Base-by-base conservation (phyloP, 768 basidiomycete genomes). In the Auricularia auricula-judae region DNA sequence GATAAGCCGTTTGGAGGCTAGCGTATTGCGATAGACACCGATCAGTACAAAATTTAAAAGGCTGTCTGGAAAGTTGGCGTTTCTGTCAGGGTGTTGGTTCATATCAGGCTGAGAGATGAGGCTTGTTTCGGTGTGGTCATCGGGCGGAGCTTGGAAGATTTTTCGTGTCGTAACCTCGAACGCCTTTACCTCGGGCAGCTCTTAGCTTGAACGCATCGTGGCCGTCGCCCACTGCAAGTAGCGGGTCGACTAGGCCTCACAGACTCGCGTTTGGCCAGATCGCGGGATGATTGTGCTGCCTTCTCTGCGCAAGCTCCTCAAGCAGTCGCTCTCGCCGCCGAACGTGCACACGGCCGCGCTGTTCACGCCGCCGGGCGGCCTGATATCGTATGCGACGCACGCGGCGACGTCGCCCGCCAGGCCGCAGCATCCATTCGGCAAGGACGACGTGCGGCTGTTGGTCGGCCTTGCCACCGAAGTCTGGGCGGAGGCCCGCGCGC, bases 301-400 rank as follows among this genome's bases (percentile, higher is more conserved):
- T 39, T 80, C 82, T 43, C 77, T 91, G 29, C 86, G 89, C 71
- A 81, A 78, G 47, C 78, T 87, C 43, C 82, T 91, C 34, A 76
- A 82, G 34, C 84, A 87, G 70, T 74, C 87, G 4, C 78, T 91
- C 39, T 14, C 56, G 2, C 80, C 82, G 5, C 84, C 86, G 0
- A 73, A 77, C 36, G 73, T 91, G 65, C 90, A 91, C 70, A 89
- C 88, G 0, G 88, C 84, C 2, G 79, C 85, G 51, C 77, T 91
- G 36, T 76, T 90, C 65, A 89, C 87, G 14, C 84, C 87, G 4
- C 76, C 85, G n/a, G 90, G 90, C 14, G 85, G 89, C 67, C 77
- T 91, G 34, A 80, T 91, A 23, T 87, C 86, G 1, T 84, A 79
- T 69, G 85, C 86, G 4, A 80, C 82, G 14, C 56, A 23, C 7